Evolutionary conservation across 179 eudicot species (phyloP).

Genomic region (Dionaea muscipula): DNA sequence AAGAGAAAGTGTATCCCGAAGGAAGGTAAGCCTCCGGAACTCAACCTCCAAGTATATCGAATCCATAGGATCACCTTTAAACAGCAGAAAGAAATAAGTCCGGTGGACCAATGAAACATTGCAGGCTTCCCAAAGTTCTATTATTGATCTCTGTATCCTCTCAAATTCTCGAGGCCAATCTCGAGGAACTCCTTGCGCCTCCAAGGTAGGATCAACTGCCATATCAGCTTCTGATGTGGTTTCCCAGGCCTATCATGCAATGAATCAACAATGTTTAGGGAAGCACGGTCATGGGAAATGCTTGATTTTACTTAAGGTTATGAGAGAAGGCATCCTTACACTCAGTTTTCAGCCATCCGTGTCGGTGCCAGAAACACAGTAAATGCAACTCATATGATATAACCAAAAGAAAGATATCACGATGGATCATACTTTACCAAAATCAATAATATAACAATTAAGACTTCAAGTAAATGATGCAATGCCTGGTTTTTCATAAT

Average conservation of each 20-base stretch:
- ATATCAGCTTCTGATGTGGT: slow-evolving; percentile 28
- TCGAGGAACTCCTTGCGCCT: slow-evolving; percentile 18
- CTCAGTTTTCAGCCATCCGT: too few species aligned
- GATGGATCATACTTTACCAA: too few species aligned
- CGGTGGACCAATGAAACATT: slow-evolving; percentile 71
- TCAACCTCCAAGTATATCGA: slow-evolving; percentile 88
- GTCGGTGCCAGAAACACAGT: too few species aligned
- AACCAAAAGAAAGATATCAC: too few species aligned
- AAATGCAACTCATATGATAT: too few species aligned
- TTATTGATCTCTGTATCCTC: slow-evolving; percentile 40
- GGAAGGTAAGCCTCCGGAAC: slow-evolving; percentile 52
- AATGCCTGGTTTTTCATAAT: too few species aligned
- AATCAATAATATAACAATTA: too few species aligned
- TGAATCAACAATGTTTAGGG: too few species aligned
- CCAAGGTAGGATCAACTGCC: slow-evolving; percentile 37
- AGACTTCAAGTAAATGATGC: too few species aligned
- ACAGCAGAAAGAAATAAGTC: slow-evolving; percentile 78
- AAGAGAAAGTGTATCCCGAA: slow-evolving; percentile 23
- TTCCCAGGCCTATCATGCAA: slow-evolving; percentile 14
- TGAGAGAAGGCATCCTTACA: too few species aligned
- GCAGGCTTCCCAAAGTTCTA: slow-evolving; percentile 76
- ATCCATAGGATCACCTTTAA: slow-evolving; percentile 68
- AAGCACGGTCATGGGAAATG: too few species aligned
- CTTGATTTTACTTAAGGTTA: too few species aligned
- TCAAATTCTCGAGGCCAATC: slow-evolving; percentile 51